Conservation (phyloP, 2,329 filamentous ascomycete genomes). For the Fulvia fulva region DNA sequence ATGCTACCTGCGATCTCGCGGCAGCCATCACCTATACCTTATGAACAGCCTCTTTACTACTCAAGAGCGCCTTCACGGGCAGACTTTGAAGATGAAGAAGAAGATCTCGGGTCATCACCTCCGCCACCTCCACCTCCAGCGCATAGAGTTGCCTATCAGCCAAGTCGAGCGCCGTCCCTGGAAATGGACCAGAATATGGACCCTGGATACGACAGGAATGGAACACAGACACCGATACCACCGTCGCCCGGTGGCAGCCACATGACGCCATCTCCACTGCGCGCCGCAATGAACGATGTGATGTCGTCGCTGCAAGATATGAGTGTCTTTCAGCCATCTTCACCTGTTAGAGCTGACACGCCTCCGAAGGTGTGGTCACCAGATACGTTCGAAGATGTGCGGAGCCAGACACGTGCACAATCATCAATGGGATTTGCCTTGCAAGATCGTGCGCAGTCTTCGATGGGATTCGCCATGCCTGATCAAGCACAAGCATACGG, state of each 20-base stretch:
- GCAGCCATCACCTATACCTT: conserved; percentile 30
- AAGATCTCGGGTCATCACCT: conserved; percentile 59
- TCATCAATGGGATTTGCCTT: conserved; percentile 65
- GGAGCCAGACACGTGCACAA: conserved; percentile 55
- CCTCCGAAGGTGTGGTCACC: conserved; percentile 80
- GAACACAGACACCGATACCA: conserved; percentile 60
- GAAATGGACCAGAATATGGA: conserved; percentile 25
- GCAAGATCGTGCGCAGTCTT: conserved; percentile 62
- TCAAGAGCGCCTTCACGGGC: conserved; percentile 20
- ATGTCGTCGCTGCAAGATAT: conserved; percentile 93
- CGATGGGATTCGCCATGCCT: conserved; percentile 60
- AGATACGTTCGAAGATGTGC: conserved; percentile 69
- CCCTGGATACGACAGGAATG: conserved; percentile 46
- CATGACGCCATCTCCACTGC: conserved; percentile 79
- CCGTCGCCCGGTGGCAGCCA: conserved; percentile 59
- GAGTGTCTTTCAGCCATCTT: conserved; percentile 55
- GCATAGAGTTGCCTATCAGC: conserved; percentile 58
- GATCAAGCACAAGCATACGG: conserved; percentile 35
- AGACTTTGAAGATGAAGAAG: conserved; percentile 36
- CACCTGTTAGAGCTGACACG: conserved; percentile 49
- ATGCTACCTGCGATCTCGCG: conserved; percentile 23
- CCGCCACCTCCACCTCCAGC: conserved; percentile 84
- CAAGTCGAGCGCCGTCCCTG: conserved; percentile 48
- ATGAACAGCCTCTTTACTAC: conserved; percentile 20
- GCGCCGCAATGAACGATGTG: conserved; percentile 96